Evolutionary conservation across 208 protist species (phyloP).

Genomic region (Acanthamoeba sp.): DNA sequence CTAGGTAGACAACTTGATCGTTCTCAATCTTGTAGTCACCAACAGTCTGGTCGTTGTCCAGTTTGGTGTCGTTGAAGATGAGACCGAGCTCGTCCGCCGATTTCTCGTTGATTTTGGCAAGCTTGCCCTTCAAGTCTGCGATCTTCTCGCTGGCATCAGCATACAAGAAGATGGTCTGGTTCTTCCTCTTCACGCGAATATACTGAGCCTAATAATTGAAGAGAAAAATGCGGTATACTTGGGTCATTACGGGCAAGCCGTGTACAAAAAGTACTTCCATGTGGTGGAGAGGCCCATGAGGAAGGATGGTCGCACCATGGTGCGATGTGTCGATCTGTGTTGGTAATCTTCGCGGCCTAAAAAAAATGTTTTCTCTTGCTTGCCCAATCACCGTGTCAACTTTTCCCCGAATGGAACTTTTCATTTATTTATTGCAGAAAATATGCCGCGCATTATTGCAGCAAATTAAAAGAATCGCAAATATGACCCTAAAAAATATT

Average conservation of each 20-base stretch:
- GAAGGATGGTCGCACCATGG: neutral
- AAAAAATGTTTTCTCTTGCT: neutral
- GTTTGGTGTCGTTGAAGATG: conserved; percentile 69
- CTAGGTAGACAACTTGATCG: conserved; percentile 67
- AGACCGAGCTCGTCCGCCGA: conserved; percentile 48
- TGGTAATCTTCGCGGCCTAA: neutral
- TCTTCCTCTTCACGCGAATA: conserved; percentile 73
- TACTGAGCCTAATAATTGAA: conserved; percentile 36
- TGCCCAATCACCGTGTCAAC: neutral
- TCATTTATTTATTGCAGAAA: neutral
- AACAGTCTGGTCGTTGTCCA: conserved; percentile 59
- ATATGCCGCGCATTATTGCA: too few relatives aligned
- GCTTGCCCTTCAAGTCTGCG: conserved; percentile 47
- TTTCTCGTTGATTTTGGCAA: conserved; percentile 72
- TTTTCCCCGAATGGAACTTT: neutral
- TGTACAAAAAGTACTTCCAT: too few relatives aligned
- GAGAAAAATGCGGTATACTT: neutral
- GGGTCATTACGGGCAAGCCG: neutral
- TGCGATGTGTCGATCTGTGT: neutral
- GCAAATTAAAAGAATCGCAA: too few relatives aligned
- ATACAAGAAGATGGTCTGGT: conserved; percentile 74
- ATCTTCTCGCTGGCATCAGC: conserved; percentile 60
- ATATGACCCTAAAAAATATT: too few relatives aligned
- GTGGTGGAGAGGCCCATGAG: too few relatives aligned
- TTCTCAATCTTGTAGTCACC: conserved; percentile 74